phyloP scores from a whole-genome alignment of 352 stramenopile species.

The Phytophthora fragariaefolia region DNA sequence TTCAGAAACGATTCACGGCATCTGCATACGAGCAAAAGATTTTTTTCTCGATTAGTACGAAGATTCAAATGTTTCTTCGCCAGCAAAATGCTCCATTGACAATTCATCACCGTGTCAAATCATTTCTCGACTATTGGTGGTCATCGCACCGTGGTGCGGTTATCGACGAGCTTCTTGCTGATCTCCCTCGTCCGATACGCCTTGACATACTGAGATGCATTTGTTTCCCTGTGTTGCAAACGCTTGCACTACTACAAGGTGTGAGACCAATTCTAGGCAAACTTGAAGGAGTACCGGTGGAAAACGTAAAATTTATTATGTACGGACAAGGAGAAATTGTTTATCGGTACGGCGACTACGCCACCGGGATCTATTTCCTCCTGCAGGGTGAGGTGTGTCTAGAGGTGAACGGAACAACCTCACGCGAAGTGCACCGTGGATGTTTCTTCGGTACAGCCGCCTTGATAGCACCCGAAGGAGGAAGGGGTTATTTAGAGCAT shows the following conservation, averaged over 20 bases:
- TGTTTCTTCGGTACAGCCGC: not conserved
- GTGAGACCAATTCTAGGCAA: not conserved
- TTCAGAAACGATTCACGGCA: not conserved
- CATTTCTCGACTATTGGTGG: conserved; percentile 3
- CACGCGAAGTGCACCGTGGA: not conserved
- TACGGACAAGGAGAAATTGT: not conserved
- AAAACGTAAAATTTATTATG: not conserved
- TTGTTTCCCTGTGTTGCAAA: not conserved
- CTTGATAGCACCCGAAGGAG: not conserved
- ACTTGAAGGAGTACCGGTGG: not conserved
- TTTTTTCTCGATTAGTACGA: not conserved
- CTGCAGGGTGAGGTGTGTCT: not conserved
- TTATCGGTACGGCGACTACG: conserved; percentile 1
- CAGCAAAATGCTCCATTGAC: not conserved
- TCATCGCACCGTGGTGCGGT: not conserved
- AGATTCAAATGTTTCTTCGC: not conserved
- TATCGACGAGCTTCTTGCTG: not conserved
- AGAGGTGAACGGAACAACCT: not conserved
- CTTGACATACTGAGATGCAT: not conserved
- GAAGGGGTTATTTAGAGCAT: not conserved
- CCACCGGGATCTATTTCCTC: not conserved
- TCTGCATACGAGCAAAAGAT: not conserved
- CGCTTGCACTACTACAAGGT: not conserved
- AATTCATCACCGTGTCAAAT: not conserved
- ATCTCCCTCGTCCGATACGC: not conserved